Evolutionary conservation across 1,284 basidiomycete genomes (phyloP), one percentile per base, ranked within the genome.

Genomic region (Naganishia cerealis): DNA sequence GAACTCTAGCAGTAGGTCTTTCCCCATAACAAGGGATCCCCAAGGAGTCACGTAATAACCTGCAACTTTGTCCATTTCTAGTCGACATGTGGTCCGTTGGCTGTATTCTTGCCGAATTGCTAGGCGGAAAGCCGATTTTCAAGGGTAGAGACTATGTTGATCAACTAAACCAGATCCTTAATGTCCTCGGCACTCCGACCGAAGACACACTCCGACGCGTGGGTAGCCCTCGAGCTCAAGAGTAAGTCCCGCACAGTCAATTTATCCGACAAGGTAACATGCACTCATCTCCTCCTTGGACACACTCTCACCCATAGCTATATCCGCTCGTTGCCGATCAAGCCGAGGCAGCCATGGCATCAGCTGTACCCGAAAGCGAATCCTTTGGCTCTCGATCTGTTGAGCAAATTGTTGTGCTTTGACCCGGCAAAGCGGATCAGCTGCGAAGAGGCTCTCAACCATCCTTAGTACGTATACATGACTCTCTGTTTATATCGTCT

Each of bases 31-130:
- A n/a, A 54, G 52, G 43, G 12, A 61, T 50, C 10, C 38, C 24
- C 10, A 21, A n/a, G 2, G n/a, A 13, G n/a, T 33, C 8, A n/a
- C 21, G 3, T 50, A 50, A 24, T 50, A 24, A 50, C 46, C 18
- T 50, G 8, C 9, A 21, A 24, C 39, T 57, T 52, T 55, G 9
- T 39, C 21, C 16, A 33, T 33, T 46, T 50, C 21, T 87, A 72
- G 94, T 99, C 77, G 95, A 98, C 76, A 92, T 98, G 70, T 99
- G 95, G 95, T 94, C 91, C 0, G 90, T 99, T 40, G 96, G 96
- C 9, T 99, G 96, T 80, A 99, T 99, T 73, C 85, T 99, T 53
- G 96, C 96, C 2, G 96, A 99, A 80, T 85, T 99, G 15, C 84
- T 99, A 8, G 94, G 94, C 16, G 94, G 96, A 42, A 92, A 94